Base-by-base conservation (phyloP, 2,329 filamentous ascomycete genomes). In the Ascochyta rabiei region DNA sequence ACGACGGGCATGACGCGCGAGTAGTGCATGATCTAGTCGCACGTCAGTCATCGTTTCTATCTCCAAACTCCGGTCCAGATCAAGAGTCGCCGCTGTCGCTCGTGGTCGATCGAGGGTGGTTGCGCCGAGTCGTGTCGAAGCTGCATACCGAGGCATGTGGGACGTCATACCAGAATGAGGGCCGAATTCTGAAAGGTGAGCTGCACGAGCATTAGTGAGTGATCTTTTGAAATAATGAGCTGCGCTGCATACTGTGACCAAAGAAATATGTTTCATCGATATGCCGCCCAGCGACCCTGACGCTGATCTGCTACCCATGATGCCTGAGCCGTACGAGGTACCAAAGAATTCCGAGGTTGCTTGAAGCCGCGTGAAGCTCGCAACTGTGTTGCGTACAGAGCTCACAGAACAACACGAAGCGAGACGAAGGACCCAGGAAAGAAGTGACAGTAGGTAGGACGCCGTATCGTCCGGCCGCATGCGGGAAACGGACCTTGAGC, bases 1-100 rank as follows among this genome's bases (percentile, higher is more conserved):
- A 84, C 81, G 9, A 87, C 83, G n/a, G 92, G 89, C 93, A 97
- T 97, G 57, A 96, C 87, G 62, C 93, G 86, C 26, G 93, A 96
- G 76, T 98, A 96, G 79, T 97, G 93, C 83, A 96, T 89, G 51
- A 97, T 84, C 90, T 93, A 52, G 30, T 69, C 24, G 33, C 60
- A 41, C 21, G 53, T 63, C 49, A 61, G 56, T 48, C 49, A 41
- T 42, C 42, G 30, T 38, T 18, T 23, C 42, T 31, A 19, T 30
- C 21, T 35, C 35, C n/a, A 21, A 15, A 15, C 28, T 19, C 16
- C 26, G 10, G 23, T 19, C 33, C 4, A 39, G 19, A 13, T 26
- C 28, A 45, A n/a, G 24, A 13, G n/a, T 33, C 16, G 24, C 1
- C 13, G 8, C 28, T 24, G 19, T 41, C 18, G 42, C 35, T 24